These are phyloP conservation scores for Aspergillus glaucus DNA, from an alignment of 2,329 filamentous ascomycete genomes.

Conservation along the genomic window DNA sequence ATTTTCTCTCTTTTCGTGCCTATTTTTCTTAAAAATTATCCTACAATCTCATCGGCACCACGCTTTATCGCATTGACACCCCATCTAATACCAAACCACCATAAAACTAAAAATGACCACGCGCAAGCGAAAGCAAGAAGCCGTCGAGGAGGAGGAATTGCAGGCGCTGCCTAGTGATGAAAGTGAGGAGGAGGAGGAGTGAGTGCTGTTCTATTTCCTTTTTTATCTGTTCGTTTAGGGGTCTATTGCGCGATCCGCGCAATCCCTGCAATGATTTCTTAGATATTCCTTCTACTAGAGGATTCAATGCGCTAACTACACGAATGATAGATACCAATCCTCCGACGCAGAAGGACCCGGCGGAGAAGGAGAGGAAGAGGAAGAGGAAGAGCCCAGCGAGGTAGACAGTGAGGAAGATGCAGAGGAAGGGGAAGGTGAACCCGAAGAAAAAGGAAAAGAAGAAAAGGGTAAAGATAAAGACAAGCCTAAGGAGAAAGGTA, in stretches of 20 bases:
- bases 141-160: conserved; percentile 43
- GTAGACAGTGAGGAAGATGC: conserved; percentile 23
- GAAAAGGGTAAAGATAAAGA: conserved; percentile 1
- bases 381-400: conserved; percentile 17
- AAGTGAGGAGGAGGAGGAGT: conserved; percentile 47
- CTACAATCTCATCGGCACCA: not conserved
- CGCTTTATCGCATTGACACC: not conserved
- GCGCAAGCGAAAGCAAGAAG: conserved; percentile 46
- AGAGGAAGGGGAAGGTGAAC: conserved; percentile 20
- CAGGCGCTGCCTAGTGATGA: conserved; percentile 45
- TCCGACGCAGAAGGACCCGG: conserved; percentile 18
- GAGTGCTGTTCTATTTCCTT: conserved; percentile 9
- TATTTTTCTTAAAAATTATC: conserved; percentile 1
- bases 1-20: not conserved
- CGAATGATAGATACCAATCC: conserved; percentile 28
- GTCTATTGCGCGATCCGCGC: not conserved
- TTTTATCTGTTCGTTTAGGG: not conserved
- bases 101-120: conserved; percentile 34
- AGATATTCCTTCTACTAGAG: not conserved
- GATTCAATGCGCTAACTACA: not conserved
- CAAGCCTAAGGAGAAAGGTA: not conserved
- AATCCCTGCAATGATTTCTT: not conserved
- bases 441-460: conserved; percentile 11
- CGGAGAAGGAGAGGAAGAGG: conserved; percentile 15
- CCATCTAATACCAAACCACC: conserved; percentile 2